These are phyloP conservation scores for Lycium barbarum DNA, from an alignment of 257 asterid species.

Conservation along the genomic window DNA sequence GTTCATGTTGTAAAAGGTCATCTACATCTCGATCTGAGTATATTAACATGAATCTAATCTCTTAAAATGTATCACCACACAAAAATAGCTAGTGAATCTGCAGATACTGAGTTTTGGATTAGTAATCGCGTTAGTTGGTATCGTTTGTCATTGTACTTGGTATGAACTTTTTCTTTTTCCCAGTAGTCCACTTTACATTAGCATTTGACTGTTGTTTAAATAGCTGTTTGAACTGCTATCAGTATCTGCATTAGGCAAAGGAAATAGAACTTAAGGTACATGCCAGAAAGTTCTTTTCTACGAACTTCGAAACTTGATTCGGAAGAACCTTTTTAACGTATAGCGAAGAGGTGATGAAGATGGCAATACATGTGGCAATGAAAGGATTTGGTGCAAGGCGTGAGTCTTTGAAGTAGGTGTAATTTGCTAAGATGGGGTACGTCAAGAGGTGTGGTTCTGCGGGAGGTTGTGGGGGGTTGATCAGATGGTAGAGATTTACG, in stretches of 20 bases:
- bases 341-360: constrained; percentile 14
- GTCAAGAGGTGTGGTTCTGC: neutral
- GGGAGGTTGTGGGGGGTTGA: neutral
- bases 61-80: constrained; percentile 18
- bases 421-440: no score
- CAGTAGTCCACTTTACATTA: neutral
- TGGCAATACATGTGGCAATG: constrained; percentile 16
- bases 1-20: neutral
- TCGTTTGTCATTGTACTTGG: neutral
- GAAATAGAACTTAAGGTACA: neutral
- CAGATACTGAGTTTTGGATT: neutral
- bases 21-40: neutral
- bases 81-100: neutral
- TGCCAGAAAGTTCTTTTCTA: neutral
- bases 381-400: constrained; percentile 21
- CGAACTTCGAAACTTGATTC: neutral
- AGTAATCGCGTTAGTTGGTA: neutral
- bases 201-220: neutral
- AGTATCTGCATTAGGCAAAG: neutral
- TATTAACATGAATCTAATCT: constrained; percentile 9
- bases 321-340: neutral
- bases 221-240: neutral
- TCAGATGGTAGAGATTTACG: constrained; percentile 9
- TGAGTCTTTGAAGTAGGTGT: constrained; percentile 4
- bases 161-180: neutral